These are phyloP conservation scores for Coniella lustricola DNA, from an alignment of 2,329 filamentous ascomycete genomes.

Conservation along the genomic window DNA sequence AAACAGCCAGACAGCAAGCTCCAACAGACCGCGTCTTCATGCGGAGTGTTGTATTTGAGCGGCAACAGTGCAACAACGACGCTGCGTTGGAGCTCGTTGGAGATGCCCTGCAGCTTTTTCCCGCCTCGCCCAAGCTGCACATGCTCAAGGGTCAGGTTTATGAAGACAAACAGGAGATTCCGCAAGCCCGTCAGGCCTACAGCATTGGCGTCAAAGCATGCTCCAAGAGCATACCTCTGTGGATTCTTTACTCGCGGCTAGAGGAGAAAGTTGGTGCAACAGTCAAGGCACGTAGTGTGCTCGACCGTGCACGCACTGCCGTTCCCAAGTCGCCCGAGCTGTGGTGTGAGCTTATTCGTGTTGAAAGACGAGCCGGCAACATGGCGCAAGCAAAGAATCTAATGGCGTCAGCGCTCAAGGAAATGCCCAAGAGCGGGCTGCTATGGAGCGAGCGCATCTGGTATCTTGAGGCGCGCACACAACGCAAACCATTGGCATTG, in stretches of 20 bases:
- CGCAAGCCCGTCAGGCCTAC: slow-evolving; percentile 86
- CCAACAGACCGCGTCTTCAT: slow-evolving; percentile 96
- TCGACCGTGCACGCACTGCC: slow-evolving; percentile 83
- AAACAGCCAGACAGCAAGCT: slow-evolving; percentile 77
- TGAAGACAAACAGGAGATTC: slow-evolving; percentile 69
- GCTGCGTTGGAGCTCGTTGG: slow-evolving; percentile 81
- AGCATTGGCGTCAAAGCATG: slow-evolving; percentile 81
- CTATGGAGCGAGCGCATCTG: slow-evolving; percentile 95
- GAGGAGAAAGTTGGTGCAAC: slow-evolving; percentile 78
- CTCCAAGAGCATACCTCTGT: slow-evolving; percentile 75
- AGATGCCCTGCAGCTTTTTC: slow-evolving; percentile 80
- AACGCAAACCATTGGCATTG: slow-evolving; percentile 82
- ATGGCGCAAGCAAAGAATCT: slow-evolving; percentile 76
- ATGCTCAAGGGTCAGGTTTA: slow-evolving; percentile 99
- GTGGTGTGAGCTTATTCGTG: slow-evolving; percentile 89
- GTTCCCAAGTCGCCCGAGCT: slow-evolving; percentile 78
- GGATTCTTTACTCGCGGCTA: slow-evolving; percentile 80
- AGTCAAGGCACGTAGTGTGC: slow-evolving; percentile 88
- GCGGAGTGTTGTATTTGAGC: slow-evolving; percentile 89
- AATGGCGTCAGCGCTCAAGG: slow-evolving; percentile 89
- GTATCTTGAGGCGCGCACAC: slow-evolving; percentile 84
- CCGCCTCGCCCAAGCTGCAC: slow-evolving; percentile 81
- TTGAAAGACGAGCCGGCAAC: slow-evolving; percentile 85
- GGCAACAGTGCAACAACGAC: slow-evolving; percentile 72
- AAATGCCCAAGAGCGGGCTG: slow-evolving; percentile 79